Evolutionary conservation across 306 rosid species (phyloP), one percentile per base, ranked within the genome.

Genomic region (Acacia acuminata): DNA sequence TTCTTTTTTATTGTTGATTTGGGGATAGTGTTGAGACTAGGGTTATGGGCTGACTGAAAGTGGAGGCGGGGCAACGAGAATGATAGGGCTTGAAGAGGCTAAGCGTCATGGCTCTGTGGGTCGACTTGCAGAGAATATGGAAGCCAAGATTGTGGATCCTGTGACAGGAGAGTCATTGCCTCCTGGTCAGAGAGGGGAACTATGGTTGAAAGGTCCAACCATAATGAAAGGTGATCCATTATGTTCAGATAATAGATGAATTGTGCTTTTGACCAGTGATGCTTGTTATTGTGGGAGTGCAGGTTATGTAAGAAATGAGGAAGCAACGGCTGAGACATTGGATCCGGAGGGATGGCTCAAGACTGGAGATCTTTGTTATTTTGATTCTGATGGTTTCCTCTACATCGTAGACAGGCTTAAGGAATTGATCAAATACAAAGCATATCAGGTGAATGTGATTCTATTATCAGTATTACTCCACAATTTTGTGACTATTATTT

Each of bases 371-470:
- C 98, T 96, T 74, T 96, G 98, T 80, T 90, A 88, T 83, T 96
- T 96, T 82, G 97, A 96, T 79, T 89, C 94, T n/a, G 88, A 90
- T 43, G 98, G 99, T 32, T 92, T 75, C 80, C 88, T 96, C 42
- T 93, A 80, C 84, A 87, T 96, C 27, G 94, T 96, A 30, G 99
- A 93, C 81, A 90, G 98, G 58, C 84, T 96, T 34, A 96, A 96
- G 88, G 99, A 96, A 78, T 86, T 96, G 91, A 96, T 96, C 77
- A 92, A 96, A 83, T 96, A 93, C 90, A 96, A 93, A 82, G 99
- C 86, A 38, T 93, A 92, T 92, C 98, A 94, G 94, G 98, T 96
- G 82, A 64, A n/a, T 22, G 30, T 56, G 27, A 55, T 30, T 27
- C 38, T 64, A 30, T 30, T 32, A 7, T 32, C 25, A 38, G 42